Evolutionary conservation across 2,329 filamentous ascomycete species (phyloP).

Genomic region (Xylariaceae sp.): DNA sequence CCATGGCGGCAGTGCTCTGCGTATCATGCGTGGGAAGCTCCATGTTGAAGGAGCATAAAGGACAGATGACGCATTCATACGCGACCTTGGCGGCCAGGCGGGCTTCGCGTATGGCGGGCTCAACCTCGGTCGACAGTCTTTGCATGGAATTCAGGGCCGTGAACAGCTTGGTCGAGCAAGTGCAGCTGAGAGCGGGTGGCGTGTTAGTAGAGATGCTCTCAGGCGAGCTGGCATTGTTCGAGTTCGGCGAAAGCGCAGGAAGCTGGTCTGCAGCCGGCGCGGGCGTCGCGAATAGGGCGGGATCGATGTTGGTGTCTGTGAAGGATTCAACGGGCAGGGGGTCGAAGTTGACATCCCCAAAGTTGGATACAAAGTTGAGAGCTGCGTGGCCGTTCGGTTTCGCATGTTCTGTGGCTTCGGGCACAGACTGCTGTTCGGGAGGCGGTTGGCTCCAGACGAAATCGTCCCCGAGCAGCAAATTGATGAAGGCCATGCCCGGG

Average conservation of each 20-base stretch:
- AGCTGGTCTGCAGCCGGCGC: conserved; percentile 21
- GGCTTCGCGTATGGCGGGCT: conserved; percentile 46
- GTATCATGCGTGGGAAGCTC: conserved; percentile 24
- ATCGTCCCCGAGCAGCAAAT: conserved; percentile 23
- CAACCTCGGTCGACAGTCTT: conserved; percentile 43
- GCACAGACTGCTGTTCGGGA: conserved; percentile 3
- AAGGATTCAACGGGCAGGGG: conserved; percentile 17
- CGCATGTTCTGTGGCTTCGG: neutral
- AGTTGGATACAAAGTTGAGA: conserved; percentile 7
- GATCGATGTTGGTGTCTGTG: conserved; percentile 27
- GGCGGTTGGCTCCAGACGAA: conserved; percentile 6
- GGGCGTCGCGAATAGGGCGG: conserved; percentile 24
- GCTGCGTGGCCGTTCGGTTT: neutral
- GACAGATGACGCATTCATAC: conserved; percentile 52
- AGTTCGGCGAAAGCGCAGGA: conserved; percentile 25
- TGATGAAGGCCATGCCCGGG: conserved; percentile 28
- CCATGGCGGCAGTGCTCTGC: conserved; percentile 33
- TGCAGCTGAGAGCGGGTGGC: conserved; percentile 32
- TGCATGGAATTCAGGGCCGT: conserved; percentile 50
- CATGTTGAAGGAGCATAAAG: conserved; percentile 43
- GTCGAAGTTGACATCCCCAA: conserved; percentile 29
- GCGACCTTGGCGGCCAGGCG: conserved; percentile 48
- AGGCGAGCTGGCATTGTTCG: conserved; percentile 23
- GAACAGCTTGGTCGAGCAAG: conserved; percentile 50
- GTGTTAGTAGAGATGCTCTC: conserved; percentile 16